phyloP scores from a whole-genome alignment of 441 rosid genomes.

The Croton setiger region DNA sequence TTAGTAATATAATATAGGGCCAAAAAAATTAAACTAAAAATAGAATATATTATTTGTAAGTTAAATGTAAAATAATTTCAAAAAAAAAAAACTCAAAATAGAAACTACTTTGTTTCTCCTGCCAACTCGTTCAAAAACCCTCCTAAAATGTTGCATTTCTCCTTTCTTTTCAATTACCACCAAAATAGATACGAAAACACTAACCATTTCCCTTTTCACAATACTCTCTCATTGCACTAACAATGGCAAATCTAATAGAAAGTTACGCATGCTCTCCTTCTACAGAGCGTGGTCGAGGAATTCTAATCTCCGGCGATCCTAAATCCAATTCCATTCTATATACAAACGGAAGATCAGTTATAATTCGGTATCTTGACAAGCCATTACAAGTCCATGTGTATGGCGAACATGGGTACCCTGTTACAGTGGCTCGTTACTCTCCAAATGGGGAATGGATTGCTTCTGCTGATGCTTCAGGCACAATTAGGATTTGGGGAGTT shows the following conservation, averaged over 20 bases:
- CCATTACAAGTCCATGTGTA: slow-evolving; percentile 76
- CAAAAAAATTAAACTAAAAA: too few species aligned
- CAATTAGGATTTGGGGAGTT: slow-evolving; percentile 91
- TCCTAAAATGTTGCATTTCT: too few species aligned
- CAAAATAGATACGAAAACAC: too few species aligned
- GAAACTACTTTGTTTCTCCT: too few species aligned
- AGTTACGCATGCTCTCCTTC: slow-evolving; percentile 84
- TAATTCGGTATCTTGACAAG: slow-evolving; percentile 69
- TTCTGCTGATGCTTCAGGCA: slow-evolving; percentile 80
- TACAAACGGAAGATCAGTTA: slow-evolving; percentile 83
- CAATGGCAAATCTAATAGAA: slow-evolving; percentile 59
- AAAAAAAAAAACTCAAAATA: too few species aligned
- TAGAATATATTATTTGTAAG: too few species aligned
- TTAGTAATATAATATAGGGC: too few species aligned
- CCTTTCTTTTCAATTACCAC: too few species aligned
- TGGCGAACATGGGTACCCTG: slow-evolving; percentile 85
- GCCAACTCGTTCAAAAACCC: too few species aligned
- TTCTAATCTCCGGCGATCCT: slow-evolving; percentile 71
- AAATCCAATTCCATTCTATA: slow-evolving; percentile 70
- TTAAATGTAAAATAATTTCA: too few species aligned
- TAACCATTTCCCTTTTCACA: too few species aligned
- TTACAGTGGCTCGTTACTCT: slow-evolving; percentile 87
- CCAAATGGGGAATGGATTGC: slow-evolving; percentile 99
- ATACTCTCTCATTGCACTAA: too few species aligned
- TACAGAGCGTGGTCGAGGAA: slow-evolving; percentile 92